A percentile compares a stretch with the other conserved stretches of the same genome.
Evolutionary conservation across 441 rosid genomes (phyloP).

Genomic region (Geranium incanum): DNA sequence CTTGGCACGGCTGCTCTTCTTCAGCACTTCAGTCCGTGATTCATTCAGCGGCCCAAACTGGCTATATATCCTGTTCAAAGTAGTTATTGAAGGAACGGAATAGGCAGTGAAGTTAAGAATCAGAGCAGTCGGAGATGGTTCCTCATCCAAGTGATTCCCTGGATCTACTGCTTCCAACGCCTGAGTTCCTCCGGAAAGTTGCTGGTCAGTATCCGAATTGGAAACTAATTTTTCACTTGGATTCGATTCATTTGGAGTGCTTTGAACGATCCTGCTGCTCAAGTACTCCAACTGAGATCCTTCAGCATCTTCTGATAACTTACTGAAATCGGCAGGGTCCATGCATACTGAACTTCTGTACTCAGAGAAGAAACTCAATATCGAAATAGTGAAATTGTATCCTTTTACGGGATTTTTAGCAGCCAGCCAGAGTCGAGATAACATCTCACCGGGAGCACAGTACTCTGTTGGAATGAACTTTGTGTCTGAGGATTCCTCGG

Average conservation of each 20-base stretch:
- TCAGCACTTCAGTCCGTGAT: conserved; percentile 42
- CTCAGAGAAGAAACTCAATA: conserved; percentile 33
- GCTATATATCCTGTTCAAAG: conserved; percentile 58
- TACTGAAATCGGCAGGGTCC: conserved; percentile 16
- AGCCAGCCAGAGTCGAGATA: conserved; percentile 31
- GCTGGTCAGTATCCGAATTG: conserved; percentile 20
- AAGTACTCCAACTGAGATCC: conserved; percentile 20
- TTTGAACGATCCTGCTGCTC: conserved; percentile 20
- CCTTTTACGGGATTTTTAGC: conserved; percentile 32
- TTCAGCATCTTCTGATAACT: conserved; percentile 22
- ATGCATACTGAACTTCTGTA: conserved; percentile 38
- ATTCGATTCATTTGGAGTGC: conserved; percentile 20
- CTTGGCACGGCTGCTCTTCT: conserved; percentile 50
- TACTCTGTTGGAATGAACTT: conserved; percentile 19
- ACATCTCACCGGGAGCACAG: conserved; percentile 31
- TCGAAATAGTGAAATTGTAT: conserved; percentile 17
- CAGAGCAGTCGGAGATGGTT: conserved; percentile 38
- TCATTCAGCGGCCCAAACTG: conserved; percentile 45
- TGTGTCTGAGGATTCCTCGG: conserved; percentile 24
- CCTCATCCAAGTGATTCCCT: conserved; percentile 18
- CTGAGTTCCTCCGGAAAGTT: conserved; percentile 18
- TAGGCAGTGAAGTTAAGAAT: conserved; percentile 48
- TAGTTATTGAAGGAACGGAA: conserved; percentile 42
- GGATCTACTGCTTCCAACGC: conserved; percentile 22
- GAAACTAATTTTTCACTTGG: background rate